Base-by-base conservation (phyloP, 2,329 filamentous ascomycete genomes). In the Xylaria digitata region DNA sequence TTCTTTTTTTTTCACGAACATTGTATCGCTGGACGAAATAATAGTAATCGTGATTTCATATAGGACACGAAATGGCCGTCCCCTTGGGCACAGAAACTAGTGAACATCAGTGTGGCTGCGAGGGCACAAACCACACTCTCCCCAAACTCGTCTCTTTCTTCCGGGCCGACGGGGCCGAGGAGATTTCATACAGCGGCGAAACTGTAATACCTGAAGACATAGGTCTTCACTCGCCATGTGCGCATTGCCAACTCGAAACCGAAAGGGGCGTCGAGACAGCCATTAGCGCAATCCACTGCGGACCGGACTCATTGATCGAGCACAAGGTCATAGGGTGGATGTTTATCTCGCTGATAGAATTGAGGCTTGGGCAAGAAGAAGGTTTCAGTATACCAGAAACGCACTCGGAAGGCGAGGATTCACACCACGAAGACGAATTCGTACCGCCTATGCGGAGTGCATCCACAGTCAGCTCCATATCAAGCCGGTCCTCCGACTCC, bases 91-190 rank as follows among this genome's bases (percentile, higher is more conserved):
- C 17, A 17, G 21, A 19, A 11, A 6, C 45, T 21, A 11, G 7
- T 5, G 58, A 52, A 21, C 50, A 61, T 57, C 13, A 19, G 1
- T 68, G 59, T n/a, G 59, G 63, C 7, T 60, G 30, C 37, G 32
- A n/a, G 17, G 26, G 42, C 9, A 68, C 63, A 32, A 34, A 61
- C 6, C n/a, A 63, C 59, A 15, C 13, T 5, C 58, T 66, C 6
- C 57, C 59, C 2, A 59, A 60, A 26, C 59, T 68, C 5, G 49
- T 66, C 19, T 21, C 52, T 19, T 53, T 65, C 40, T 54, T 61
- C 43, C 26, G 19, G 1, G 5, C 50, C 23, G 21, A 62, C 49
- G 57, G 56, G 1, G 21, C 37, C 21, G 11, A 21, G 6, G 21
- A 32, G 32, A 15, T n/a, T 0, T 23, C 54, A 5, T 59, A 59